These are phyloP conservation scores for Plasmodium cynomolgi DNA, from an alignment of 169 alveolate genomes.

Conservation along the genomic window DNA sequence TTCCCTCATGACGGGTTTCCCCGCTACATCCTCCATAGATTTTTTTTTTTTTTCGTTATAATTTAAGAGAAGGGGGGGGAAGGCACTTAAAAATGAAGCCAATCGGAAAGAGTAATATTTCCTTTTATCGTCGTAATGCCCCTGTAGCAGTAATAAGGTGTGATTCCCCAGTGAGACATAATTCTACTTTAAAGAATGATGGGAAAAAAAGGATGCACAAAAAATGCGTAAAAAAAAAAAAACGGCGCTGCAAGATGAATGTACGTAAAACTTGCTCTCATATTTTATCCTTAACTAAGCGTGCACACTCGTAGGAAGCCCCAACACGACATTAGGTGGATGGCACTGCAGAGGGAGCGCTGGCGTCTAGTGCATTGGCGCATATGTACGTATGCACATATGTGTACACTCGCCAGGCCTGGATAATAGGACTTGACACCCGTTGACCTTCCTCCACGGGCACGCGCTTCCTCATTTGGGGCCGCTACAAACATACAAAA, in stretches of 20 bases:
- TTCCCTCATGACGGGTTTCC: neutral
- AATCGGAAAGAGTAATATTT: neutral
- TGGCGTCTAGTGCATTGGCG: neutral
- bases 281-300: neutral
- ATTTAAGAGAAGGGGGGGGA: neutral
- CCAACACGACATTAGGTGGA: neutral
- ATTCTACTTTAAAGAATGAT: neutral
- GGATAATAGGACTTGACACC: neutral
- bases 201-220: neutral
- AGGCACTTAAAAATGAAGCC: neutral
- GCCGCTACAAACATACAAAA: neutral
- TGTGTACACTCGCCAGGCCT: neutral
- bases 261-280: neutral
- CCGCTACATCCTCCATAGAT: neutral
- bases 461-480: neutral
- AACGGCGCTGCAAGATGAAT: neutral
- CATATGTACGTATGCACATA: neutral
- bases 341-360: neutral
- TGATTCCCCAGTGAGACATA: slow-evolving; percentile 7
- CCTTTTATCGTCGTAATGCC: neutral
- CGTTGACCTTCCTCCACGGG: neutral
- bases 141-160: neutral
- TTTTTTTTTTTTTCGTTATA: neutral
- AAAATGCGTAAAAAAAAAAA: neutral
- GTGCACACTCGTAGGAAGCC: neutral